These are phyloP conservation scores for Biscutella auriculata DNA, from an alignment of 441 rosid species.

Conservation along the genomic window DNA sequence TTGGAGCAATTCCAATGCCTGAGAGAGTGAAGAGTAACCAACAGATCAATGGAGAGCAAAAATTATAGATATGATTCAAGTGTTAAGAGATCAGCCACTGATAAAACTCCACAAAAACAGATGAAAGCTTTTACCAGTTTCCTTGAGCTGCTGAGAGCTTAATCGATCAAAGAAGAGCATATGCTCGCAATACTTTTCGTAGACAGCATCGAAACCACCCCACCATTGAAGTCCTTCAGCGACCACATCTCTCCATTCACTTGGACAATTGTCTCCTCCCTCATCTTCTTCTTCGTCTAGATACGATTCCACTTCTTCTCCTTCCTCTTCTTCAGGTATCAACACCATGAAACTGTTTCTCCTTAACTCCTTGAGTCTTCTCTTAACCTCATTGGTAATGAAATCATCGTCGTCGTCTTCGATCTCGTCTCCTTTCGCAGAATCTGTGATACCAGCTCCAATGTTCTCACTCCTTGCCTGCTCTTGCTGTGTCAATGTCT, in stretches of 20 bases:
- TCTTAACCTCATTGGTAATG: conserved; percentile 82
- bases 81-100: background rate
- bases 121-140: conserved; percentile 40
- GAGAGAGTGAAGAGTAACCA: background rate
- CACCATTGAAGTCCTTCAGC: conserved; percentile 90
- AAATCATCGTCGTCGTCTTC: conserved; percentile 95
- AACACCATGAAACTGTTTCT: conserved; percentile 85
- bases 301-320: conserved; percentile 39
- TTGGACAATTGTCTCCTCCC: conserved; percentile 45
- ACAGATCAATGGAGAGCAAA: background rate
- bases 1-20: conserved; percentile 36
- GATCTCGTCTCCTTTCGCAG: conserved; percentile 28
- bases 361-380: conserved; percentile 76
- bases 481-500: conserved; percentile 30
- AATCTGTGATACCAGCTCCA: conserved; percentile 15
- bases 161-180: conserved; percentile 80
- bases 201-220: conserved; percentile 87
- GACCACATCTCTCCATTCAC: conserved; percentile 85
- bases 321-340: conserved; percentile 84
- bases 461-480: conserved; percentile 35
- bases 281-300: conserved; percentile 29
- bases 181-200: conserved; percentile 74
- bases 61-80: background rate
- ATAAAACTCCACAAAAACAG: background rate
- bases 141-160: conserved; percentile 54